Evolutionary conservation across 805 yeast genomes (phyloP).

Genomic region (Starmerella lactis-condensi): DNA sequence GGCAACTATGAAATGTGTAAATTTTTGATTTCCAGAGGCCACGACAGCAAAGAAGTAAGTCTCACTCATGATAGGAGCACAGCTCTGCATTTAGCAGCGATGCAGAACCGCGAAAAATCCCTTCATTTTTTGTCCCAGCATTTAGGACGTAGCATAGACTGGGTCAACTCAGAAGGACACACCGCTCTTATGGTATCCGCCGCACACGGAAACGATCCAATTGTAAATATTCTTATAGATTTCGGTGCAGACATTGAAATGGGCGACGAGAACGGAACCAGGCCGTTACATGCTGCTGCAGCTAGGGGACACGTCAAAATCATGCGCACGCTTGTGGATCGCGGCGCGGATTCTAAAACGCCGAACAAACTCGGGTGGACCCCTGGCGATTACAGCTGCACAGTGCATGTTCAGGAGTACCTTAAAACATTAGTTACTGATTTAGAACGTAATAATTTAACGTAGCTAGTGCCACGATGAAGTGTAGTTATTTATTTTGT

Average conservation of each 20-base stretch:
- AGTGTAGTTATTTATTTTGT: not conserved
- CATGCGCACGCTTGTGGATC: constrained; percentile 32
- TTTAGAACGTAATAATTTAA: constrained; percentile 8
- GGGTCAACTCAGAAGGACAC: constrained; percentile 31
- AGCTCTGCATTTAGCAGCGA: constrained; percentile 52
- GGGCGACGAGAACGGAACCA: constrained; percentile 56
- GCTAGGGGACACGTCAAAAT: constrained; percentile 47
- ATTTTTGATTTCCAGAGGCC: constrained; percentile 35
- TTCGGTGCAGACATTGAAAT: constrained; percentile 61
- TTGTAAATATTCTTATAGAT: constrained; percentile 45
- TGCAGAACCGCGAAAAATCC: constrained; percentile 49
- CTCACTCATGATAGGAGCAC: constrained; percentile 39
- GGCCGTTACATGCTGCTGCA: constrained; percentile 71
- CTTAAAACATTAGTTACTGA: constrained; percentile 21
- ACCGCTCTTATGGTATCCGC: constrained; percentile 48
- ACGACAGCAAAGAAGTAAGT: constrained; percentile 33
- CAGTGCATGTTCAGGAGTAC: constrained; percentile 32
- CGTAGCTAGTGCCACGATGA: constrained; percentile 1
- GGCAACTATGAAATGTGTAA: constrained; percentile 56
- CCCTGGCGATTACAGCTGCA: constrained; percentile 42
- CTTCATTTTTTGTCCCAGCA: constrained; percentile 55
- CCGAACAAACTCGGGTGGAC: constrained; percentile 45
- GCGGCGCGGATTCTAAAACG: constrained; percentile 31
- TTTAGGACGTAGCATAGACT: constrained; percentile 38
- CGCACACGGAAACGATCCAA: constrained; percentile 38